phyloP scores from a whole-genome alignment of 768 basidiomycete species.

The Calocybe indica region DNA sequence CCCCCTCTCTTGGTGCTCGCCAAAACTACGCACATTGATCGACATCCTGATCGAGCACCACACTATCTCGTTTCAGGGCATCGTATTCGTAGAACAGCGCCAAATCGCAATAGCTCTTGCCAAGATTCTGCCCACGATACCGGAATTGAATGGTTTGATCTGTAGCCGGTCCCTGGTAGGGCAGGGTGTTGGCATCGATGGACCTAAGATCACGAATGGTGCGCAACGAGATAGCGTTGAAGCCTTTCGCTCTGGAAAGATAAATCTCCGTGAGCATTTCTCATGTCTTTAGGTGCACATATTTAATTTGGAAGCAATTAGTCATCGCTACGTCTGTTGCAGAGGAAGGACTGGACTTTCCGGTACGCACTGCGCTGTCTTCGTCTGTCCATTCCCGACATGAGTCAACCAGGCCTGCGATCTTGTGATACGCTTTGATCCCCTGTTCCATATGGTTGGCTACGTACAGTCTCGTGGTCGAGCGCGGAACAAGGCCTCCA shows the following conservation, averaged over 20 bases:
- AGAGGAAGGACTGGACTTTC: constrained; percentile 91
- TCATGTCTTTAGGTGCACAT: neutral
- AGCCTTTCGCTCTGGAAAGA: constrained; percentile 55
- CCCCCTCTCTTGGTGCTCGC: constrained; percentile 61
- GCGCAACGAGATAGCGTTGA: constrained; percentile 56
- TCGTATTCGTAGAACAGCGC: constrained; percentile 84
- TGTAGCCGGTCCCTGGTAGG: constrained; percentile 66
- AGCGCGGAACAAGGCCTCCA: constrained; percentile 70
- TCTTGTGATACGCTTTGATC: constrained; percentile 81
- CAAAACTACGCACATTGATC: constrained; percentile 62
- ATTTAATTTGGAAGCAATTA: constrained; percentile 15
- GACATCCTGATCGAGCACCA: constrained; percentile 53
- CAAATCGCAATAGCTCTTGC: constrained; percentile 72
- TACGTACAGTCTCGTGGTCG: constrained; percentile 89
- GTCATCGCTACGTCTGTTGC: constrained; percentile 85
- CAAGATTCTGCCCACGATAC: constrained; percentile 53
- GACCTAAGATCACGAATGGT: constrained; percentile 30
- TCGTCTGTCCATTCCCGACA: neutral
- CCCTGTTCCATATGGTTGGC: constrained; percentile 74
- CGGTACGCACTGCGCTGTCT: constrained; percentile 34
- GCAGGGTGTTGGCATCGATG: constrained; percentile 46
- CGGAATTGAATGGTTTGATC: constrained; percentile 51
- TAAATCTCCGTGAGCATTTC: constrained; percentile 58
- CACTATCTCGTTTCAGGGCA: constrained; percentile 62
- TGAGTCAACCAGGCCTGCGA: constrained; percentile 66